Percentiles rank a stretch among this genome's conserved stretches.
Evolutionary conservation across 164 flowering plant species (phyloP).

Genomic region (Berberis vulgaris): DNA sequence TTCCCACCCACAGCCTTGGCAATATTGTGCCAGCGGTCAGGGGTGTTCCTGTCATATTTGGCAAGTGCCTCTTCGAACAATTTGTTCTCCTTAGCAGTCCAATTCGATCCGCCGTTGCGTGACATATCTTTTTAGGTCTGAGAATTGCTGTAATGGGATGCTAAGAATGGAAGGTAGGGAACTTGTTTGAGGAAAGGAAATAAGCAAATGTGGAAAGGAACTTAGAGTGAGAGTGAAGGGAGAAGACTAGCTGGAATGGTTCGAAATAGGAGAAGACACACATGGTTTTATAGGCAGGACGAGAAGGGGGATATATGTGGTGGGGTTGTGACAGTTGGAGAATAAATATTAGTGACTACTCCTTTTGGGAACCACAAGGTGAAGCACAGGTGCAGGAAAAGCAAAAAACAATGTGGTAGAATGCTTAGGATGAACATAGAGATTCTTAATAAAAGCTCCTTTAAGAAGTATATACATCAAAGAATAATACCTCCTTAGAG

Average conservation of each 20-base stretch:
- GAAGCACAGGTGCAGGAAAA: neutral
- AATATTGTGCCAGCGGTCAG: constrained; percentile 60
- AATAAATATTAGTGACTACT: constrained; percentile 4
- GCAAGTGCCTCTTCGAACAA: constrained; percentile 66
- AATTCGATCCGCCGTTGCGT: constrained; percentile 14
- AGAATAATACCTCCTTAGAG: neutral
- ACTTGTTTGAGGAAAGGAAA: no score
- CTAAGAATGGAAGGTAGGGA: no score
- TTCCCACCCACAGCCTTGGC: constrained; percentile 64
- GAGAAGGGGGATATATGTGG: neutral
- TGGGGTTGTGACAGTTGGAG: constrained; percentile 14
- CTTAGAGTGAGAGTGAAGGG: neutral
- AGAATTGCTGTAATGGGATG: no score
- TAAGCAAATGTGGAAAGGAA: neutral
- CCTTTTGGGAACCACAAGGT: constrained; percentile 3
- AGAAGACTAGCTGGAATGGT: neutral
- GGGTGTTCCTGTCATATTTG: constrained; percentile 42
- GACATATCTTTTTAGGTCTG: constrained; percentile 14
- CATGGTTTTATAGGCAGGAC: constrained; percentile 11
- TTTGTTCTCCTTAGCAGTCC: constrained; percentile 65
- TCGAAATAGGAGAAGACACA: constrained; percentile 9
- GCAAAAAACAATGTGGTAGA: neutral
- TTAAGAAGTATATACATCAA: neutral
- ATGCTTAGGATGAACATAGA: neutral
- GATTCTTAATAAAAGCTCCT: neutral